Percentiles rank a stretch among this genome's conserved stretches.
These are phyloP conservation scores for Neocatenulostroma microsporum DNA, from an alignment of 2,329 filamentous ascomycete species.

Conservation along the genomic window DNA sequence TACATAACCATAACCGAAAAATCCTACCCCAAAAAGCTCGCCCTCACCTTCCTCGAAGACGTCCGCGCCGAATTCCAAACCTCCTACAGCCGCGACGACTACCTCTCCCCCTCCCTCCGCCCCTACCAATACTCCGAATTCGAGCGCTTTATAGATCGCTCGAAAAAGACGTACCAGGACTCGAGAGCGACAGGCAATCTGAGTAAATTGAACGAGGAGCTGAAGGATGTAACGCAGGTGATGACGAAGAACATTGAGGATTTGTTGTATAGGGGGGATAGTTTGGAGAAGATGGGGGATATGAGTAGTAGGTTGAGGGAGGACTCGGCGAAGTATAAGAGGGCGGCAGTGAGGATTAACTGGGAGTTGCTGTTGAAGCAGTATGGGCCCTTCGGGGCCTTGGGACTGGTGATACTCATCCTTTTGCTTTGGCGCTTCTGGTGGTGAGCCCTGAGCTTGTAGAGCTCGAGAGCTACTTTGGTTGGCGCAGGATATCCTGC, in stretches of 20 bases:
- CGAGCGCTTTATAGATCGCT: constrained; percentile 90
- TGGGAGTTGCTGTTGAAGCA: constrained; percentile 96
- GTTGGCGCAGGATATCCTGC: neutral
- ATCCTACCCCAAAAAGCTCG: constrained; percentile 93
- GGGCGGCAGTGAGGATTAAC: constrained; percentile 90
- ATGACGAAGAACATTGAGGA: constrained; percentile 99
- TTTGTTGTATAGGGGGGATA: constrained; percentile 87
- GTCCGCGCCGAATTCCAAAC: constrained; percentile 83
- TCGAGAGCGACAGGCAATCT: constrained; percentile 84
- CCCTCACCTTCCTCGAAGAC: constrained; percentile 96
- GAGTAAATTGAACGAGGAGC: constrained; percentile 90
- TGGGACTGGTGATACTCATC: constrained; percentile 74
- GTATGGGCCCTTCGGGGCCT: constrained; percentile 80
- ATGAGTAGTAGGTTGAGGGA: constrained; percentile 72
- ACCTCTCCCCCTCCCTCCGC: constrained; percentile 65
- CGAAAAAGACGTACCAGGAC: constrained; percentile 90
- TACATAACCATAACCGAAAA: constrained; percentile 91
- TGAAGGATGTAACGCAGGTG: constrained; percentile 95
- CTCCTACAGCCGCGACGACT: constrained; percentile 66
- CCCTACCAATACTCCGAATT: constrained; percentile 98
- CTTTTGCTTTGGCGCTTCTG: constrained; percentile 95
- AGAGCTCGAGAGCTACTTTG: neutral
- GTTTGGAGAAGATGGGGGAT: constrained; percentile 93
- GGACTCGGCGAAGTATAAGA: constrained; percentile 88
- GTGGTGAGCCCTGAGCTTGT: constrained; percentile 42